Evolutionary conservation across 495 filamentous ascomycete species (phyloP).

Genomic region (Staphylotrichum longicolle): DNA sequence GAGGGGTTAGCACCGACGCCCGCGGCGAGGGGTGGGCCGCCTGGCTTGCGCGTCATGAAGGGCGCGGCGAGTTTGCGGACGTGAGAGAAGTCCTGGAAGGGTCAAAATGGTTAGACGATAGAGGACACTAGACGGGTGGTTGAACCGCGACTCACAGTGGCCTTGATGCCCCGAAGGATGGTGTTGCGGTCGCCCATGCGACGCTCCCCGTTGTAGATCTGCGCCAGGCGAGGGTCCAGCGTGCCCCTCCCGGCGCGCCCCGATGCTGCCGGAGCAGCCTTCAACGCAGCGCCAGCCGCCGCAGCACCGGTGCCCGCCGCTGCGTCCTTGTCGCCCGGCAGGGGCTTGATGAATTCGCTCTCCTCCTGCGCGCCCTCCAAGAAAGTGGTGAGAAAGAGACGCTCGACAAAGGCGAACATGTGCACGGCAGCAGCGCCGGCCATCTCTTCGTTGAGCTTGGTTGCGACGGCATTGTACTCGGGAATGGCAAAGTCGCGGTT

Average conservation of each 20-base stretch:
- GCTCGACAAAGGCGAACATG: constrained; percentile 85
- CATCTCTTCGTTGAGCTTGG: constrained; percentile 77
- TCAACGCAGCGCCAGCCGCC: constrained; percentile 46
- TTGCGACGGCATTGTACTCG: constrained; percentile 82
- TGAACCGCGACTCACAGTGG: constrained; percentile 60
- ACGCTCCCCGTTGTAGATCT: constrained; percentile 88
- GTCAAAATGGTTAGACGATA: not conserved
- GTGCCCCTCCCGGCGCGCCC: constrained; percentile 57
- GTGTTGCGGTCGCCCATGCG: constrained; percentile 91
- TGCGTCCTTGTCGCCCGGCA: constrained; percentile 61
- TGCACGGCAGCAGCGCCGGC: constrained; percentile 63
- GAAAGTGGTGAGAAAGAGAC: constrained; percentile 86
- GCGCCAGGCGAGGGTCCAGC: constrained; percentile 74
- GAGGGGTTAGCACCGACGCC: constrained; percentile 35
- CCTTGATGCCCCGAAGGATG: constrained; percentile 82
- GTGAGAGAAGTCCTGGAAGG: constrained; percentile 82
- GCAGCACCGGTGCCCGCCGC: constrained; percentile 44
- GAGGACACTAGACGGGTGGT: no score
- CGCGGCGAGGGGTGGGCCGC: constrained; percentile 11
- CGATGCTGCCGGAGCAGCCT: constrained; percentile 49
- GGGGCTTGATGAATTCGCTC: constrained; percentile 84
- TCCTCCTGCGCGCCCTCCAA: constrained; percentile 85
- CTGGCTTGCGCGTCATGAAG: constrained; percentile 67
- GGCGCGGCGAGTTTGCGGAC: constrained; percentile 80
- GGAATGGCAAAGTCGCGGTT: constrained; percentile 84